Conservation (phyloP, 768 basidiomycete species). For the Boletus sensibilis region DNA sequence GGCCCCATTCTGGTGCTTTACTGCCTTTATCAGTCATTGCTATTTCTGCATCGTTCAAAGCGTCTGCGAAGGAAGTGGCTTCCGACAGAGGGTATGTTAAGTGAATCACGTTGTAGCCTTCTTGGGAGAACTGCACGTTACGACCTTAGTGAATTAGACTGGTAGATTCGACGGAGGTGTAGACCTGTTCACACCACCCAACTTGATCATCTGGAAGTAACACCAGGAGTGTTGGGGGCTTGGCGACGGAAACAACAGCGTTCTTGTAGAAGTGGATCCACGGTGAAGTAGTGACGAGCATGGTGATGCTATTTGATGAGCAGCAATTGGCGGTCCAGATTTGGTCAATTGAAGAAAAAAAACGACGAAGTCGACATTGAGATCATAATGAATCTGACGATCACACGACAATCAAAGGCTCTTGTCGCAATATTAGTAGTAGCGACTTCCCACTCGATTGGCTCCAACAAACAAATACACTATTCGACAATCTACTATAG, state of each 20-base stretch:
- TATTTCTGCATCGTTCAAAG: conserved; percentile 17
- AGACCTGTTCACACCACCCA: conserved; percentile 40
- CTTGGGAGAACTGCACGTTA: conserved; percentile 35
- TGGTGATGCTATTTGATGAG: not conserved
- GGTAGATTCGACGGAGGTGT: not conserved
- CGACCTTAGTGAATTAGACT: not conserved
- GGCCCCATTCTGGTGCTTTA: conserved; percentile 24
- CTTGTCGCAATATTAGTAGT: not conserved
- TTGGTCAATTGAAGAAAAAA: too few relatives aligned
- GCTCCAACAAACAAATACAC: not conserved
- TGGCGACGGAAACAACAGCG: conserved; percentile 30
- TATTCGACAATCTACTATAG: conserved; percentile 9
- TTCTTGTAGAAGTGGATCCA: conserved; percentile 25
- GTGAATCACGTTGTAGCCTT: conserved; percentile 40
- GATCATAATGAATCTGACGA: too few relatives aligned
- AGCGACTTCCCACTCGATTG: not conserved
- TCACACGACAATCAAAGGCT: too few relatives aligned
- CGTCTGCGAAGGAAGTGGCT: conserved; percentile 14
- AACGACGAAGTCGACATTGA: too few relatives aligned
- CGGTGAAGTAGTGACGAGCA: conserved; percentile 3
- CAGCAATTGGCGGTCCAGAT: too few relatives aligned
- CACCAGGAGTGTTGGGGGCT: conserved; percentile 31
- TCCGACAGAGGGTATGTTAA: conserved; percentile 25
- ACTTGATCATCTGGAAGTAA: conserved; percentile 32
- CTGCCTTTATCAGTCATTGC: conserved; percentile 7